Base-by-base conservation (phyloP, 2,329 filamentous ascomycete genomes). In the Fusarium tuaranense region DNA sequence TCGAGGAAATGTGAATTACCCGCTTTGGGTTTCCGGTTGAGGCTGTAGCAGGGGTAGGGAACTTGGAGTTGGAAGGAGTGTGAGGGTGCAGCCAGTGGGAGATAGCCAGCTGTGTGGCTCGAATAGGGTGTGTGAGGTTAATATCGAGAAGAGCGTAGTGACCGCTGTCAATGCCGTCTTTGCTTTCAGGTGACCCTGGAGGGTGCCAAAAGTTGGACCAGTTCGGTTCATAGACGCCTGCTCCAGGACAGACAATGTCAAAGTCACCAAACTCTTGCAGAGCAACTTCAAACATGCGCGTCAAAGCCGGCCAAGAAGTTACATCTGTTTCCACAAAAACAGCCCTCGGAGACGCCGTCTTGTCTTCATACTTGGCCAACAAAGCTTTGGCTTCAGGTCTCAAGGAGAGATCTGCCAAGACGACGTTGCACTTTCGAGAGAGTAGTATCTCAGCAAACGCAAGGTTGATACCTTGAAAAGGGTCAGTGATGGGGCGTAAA, bases 311-410 rank as follows among this genome's bases (percentile, higher is more conserved):
- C 86, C 86, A 87, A 0, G 81, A 82, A 0, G 84, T 83, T 0
- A 88, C 86, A 65, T 88, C 84, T 2, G 85, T 87, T 70, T 83
- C 77, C 27, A 83, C 80, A 73, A 87, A 88, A 13, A 86, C 68
- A 4, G 82, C 85, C 5, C 81, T 79, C 0, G 82, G 77, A 39
- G 71, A 61, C 6, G 65, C 77, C 14, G 61, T 46, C 7, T 63
- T 65, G 44, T 62, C 51, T 36, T 63, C 22, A 70, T 83, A 67
- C 5, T 72, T 51, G 4, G 67, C 46, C 5, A 85, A 46, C 9
- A 88, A 69, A 1, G 65, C 72, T 41, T 84, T 59, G 2, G 86
- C 84, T 68, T 87, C 85, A 0, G 85, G 83, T 0, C 85, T 82
- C 0, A 88, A 79, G 0, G 79, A 69, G 0, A 88, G 70, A 72